A percentile compares a stretch with the other conserved stretches of the same genome.
Conservation (phyloP, 2,329 filamentous ascomycete genomes). For the Neonectria faginata region DNA sequence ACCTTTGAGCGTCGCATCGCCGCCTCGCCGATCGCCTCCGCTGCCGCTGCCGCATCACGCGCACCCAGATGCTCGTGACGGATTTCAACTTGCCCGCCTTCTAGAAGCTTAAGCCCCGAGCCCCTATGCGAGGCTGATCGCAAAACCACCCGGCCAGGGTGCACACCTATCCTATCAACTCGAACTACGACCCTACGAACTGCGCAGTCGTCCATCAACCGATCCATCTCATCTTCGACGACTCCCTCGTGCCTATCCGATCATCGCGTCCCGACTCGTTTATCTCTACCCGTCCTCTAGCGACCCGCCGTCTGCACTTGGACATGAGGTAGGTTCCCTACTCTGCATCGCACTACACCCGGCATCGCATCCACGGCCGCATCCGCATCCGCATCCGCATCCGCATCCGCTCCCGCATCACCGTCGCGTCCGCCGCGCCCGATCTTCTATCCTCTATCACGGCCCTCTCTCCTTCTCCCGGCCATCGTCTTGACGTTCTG, state of each 20-base stretch:
- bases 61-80: constrained; percentile 24
- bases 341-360: constrained; percentile 28
- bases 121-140: constrained; percentile 48
- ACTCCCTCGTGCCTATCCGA: constrained; percentile 17
- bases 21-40: constrained; percentile 8
- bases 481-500: constrained; percentile 40
- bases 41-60: constrained; percentile 29
- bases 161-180: constrained; percentile 37
- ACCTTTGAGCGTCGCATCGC: neutral
- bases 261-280: constrained; percentile 14
- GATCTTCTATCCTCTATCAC: constrained; percentile 31
- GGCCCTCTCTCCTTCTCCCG: constrained; percentile 28
- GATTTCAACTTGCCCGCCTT: constrained; percentile 37
- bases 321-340: constrained; percentile 31
- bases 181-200: constrained; percentile 17
- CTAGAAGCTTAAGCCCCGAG: constrained; percentile 42
- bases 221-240: constrained; percentile 16
- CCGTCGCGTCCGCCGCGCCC: constrained; percentile 24
- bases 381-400: constrained; percentile 35
- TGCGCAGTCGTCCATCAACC: constrained; percentile 19
- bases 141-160: constrained; percentile 42
- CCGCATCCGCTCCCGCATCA: constrained; percentile 37
- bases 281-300: constrained; percentile 22
- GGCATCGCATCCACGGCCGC: constrained; percentile 28
- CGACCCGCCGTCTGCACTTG: constrained; percentile 13